Conservation (phyloP, 371 early-diverging fungal species). For the Syncephalastrum contaminatum region DNA sequence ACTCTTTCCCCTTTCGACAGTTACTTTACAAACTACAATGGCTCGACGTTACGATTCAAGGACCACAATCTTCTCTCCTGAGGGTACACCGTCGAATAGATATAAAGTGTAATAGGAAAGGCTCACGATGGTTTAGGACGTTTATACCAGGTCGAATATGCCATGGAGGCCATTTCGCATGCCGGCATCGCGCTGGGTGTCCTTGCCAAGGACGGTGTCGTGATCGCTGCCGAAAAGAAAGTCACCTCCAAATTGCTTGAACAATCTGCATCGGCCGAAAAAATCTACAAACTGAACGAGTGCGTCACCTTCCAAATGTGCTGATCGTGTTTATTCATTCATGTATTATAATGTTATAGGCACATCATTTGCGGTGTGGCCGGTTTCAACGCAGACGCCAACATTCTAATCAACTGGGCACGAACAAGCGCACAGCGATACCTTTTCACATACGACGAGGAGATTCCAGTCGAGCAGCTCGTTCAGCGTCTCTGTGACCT, state of each 20-base stretch:
- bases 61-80: slow-evolving; percentile 98
- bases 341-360: slow-evolving; percentile 36
- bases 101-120: background rate
- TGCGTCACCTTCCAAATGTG: slow-evolving; percentile 33
- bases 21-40: slow-evolving; percentile 45
- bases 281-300: slow-evolving; percentile 96
- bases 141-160: slow-evolving; percentile 99
- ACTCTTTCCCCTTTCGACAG: slow-evolving; percentile 5
- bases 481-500: slow-evolving; percentile 93
- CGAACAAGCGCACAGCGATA: slow-evolving; percentile 91
- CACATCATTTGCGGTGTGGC: slow-evolving; percentile 97
- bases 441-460: slow-evolving; percentile 82
- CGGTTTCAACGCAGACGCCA: slow-evolving; percentile 98
- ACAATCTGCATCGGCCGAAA: slow-evolving; percentile 82
- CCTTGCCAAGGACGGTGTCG: slow-evolving; percentile 91
- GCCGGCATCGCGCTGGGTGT: slow-evolving; percentile 98
- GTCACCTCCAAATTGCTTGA: slow-evolving; percentile 92
- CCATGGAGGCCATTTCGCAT: slow-evolving; percentile 99
- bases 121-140: slow-evolving; percentile 37
- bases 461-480: slow-evolving; percentile 93
- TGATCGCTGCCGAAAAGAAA: slow-evolving; percentile 98
- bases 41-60: slow-evolving; percentile 96
- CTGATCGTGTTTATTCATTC: background rate
- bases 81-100: slow-evolving; percentile 67
- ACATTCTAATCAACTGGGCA: slow-evolving; percentile 92